Evolutionary conservation across 176 grass and related monocot species (phyloP).

Genomic region (Aegilops tauschii): DNA sequence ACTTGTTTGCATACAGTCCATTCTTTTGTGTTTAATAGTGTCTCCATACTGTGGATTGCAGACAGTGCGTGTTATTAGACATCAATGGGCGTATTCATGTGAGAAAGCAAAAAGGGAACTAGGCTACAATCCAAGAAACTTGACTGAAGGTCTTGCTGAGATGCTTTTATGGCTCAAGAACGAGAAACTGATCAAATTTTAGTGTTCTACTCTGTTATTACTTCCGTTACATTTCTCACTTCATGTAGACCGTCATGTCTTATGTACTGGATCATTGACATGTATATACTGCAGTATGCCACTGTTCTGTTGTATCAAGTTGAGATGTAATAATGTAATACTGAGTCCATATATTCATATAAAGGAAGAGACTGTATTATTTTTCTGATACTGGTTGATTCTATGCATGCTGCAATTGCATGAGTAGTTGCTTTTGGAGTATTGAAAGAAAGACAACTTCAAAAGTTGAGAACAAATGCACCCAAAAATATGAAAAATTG

Average conservation of each 20-base stretch:
- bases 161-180: conserved; percentile 83
- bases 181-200: conserved; percentile 67
- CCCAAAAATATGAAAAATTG: background rate
- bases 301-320: background rate
- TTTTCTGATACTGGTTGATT: background rate
- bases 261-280: background rate
- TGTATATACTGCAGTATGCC: conserved; percentile 23
- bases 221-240: background rate
- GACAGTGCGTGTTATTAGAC: conserved; percentile 66
- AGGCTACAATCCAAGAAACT: conserved; percentile 67
- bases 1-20: background rate
- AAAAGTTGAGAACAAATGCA: conserved; percentile 1
- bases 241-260: background rate
- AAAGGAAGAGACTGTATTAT: background rate
- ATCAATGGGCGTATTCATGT: conserved; percentile 92
- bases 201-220: background rate
- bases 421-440: background rate
- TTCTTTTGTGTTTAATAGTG: conserved; percentile 17
- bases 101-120: conserved; percentile 74
- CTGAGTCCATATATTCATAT: background rate
- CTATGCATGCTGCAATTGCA: background rate
- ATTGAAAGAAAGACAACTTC: background rate
- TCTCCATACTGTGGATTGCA: conserved; percentile 37
- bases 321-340: conserved; percentile 1
- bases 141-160: conserved; percentile 77